A percentile compares a stretch with the other conserved stretches of the same genome.
Conservation (phyloP, 73 alveolate species). For the Symbiodinium pilosum region DNA sequence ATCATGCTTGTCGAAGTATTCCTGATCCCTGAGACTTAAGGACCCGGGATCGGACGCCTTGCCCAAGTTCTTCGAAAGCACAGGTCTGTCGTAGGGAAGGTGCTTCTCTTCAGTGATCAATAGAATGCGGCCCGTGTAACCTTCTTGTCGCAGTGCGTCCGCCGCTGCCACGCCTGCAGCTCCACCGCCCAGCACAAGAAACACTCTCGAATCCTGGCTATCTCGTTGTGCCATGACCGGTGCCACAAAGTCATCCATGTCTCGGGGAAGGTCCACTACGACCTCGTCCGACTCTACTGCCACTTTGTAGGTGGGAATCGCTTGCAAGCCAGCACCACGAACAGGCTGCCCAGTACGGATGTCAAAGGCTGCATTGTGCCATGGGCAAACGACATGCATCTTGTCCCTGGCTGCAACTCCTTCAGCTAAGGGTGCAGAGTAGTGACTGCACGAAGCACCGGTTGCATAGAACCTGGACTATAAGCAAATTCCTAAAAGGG, state of each 20-base stretch:
- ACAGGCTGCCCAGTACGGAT: slow-evolving; percentile 96
- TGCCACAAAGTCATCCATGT: slow-evolving; percentile 51
- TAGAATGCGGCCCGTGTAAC: slow-evolving; percentile 96
- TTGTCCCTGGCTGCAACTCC: slow-evolving; percentile 29
- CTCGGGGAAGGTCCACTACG: slow-evolving; percentile 96
- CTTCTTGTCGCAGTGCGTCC: slow-evolving; percentile 97
- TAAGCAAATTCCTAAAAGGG: too few species aligned
- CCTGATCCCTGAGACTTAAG: neutral
- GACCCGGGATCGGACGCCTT: slow-evolving; percentile 14
- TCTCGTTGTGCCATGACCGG: slow-evolving; percentile 97
- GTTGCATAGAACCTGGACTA: slow-evolving; percentile 13
- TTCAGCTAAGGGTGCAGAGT: slow-evolving; percentile 43
- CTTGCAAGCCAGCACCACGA: slow-evolving; percentile 98
- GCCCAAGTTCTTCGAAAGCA: slow-evolving; percentile 81
- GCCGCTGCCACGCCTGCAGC: slow-evolving; percentile 98
- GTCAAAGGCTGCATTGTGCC: slow-evolving; percentile 98
- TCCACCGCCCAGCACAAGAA: slow-evolving; percentile 98
- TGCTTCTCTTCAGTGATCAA: slow-evolving; percentile 96
- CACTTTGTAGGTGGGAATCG: slow-evolving; percentile 97
- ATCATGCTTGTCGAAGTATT: slow-evolving; percentile 14
- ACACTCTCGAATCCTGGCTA: slow-evolving; percentile 96
- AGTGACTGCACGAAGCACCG: slow-evolving; percentile 61
- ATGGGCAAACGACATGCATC: slow-evolving; percentile 35
- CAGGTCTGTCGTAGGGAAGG: slow-evolving; percentile 96
- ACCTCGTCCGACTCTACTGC: slow-evolving; percentile 96